Percentiles rank a stretch among this genome's conserved stretches.
These are phyloP conservation scores for Xylaria intraflava DNA, from an alignment of 495 filamentous ascomycete genomes.

Conservation along the genomic window DNA sequence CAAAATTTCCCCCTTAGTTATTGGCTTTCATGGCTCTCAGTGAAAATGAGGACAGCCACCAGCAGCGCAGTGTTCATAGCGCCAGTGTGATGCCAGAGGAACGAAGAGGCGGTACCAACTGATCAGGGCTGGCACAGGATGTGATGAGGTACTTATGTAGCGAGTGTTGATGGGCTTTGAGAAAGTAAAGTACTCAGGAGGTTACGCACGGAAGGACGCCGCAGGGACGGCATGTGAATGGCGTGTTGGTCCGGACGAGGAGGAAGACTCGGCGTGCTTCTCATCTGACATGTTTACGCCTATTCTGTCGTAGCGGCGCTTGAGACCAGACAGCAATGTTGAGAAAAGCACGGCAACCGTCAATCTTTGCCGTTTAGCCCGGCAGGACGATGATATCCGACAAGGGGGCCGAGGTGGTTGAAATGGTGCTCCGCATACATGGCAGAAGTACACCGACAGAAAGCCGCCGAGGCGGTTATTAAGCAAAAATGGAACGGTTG, in stretches of 20 bases:
- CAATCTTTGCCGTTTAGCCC: not conserved
- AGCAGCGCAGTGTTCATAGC: not conserved
- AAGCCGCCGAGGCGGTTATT: not conserved
- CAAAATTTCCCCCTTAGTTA: not conserved
- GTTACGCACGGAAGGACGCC: slow-evolving; percentile 43
- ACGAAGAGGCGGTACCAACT: not conserved
- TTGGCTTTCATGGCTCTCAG: not conserved
- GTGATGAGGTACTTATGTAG: not conserved
- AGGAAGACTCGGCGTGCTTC: slow-evolving; percentile 28
- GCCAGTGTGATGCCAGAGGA: not conserved
- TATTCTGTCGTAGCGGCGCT: slow-evolving; percentile 10
- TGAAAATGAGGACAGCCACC: not conserved
- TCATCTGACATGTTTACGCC: slow-evolving; percentile 27
- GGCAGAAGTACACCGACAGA: not conserved
- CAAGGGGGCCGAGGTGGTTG: not conserved
- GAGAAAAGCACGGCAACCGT: not conserved
- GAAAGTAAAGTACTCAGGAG: slow-evolving; percentile 1
- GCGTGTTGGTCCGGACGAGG: slow-evolving; percentile 34
- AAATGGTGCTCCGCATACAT: not conserved
- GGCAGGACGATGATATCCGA: not conserved
- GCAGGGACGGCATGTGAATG: slow-evolving; percentile 39
- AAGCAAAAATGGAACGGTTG: not conserved
- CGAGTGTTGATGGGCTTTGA: not conserved
- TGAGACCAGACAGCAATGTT: not conserved
- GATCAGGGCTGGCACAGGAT: not conserved